Evolutionary conservation across 2,329 filamentous ascomycete genomes (phyloP).

Genomic region (Pestalotiopsis sp.): DNA sequence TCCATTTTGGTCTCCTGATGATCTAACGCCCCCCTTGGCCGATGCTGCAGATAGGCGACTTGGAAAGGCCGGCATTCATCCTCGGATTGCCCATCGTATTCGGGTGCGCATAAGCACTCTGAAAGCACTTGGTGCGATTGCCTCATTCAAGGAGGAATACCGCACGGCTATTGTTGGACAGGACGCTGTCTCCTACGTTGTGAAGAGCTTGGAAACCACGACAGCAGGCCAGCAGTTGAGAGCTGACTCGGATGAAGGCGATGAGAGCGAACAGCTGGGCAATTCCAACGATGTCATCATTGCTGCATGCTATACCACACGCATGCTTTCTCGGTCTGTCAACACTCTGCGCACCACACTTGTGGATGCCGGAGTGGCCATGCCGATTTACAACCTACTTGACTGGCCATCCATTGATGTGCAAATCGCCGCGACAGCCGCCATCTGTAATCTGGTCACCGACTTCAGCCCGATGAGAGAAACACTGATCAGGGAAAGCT

Average conservation of each 20-base stretch:
- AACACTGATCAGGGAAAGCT: conserved; percentile 67
- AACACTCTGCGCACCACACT: conserved; percentile 82
- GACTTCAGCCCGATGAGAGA: conserved; percentile 92
- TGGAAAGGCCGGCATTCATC: conserved; percentile 63
- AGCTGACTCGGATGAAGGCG: conserved; percentile 43
- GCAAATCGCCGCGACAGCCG: conserved; percentile 82
- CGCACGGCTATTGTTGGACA: conserved; percentile 81
- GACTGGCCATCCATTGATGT: conserved; percentile 77
- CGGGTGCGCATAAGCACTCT: conserved; percentile 76
- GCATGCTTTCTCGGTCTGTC: conserved; percentile 83
- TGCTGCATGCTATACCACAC: conserved; percentile 81
- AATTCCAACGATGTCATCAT: conserved; percentile 77
- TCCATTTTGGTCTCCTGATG: conserved; percentile 40
- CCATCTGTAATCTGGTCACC: conserved; percentile 82
- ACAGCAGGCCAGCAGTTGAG: conserved; percentile 49
- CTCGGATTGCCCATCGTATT: conserved; percentile 68
- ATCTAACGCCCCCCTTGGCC: conserved; percentile 34
- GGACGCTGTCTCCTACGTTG: conserved; percentile 79
- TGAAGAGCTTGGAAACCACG: conserved; percentile 72
- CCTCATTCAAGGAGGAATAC: conserved; percentile 81
- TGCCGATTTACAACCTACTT: conserved; percentile 76
- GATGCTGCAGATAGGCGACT: conserved; percentile 48
- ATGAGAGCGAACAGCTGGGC: conserved; percentile 59
- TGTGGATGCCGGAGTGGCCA: conserved; percentile 81
- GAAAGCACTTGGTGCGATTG: conserved; percentile 79